Percentiles rank a stretch among this genome's conserved stretches.
Evolutionary conservation across 1,284 basidiomycete genomes (phyloP).

Genomic region (Agroathelia rolfsii): DNA sequence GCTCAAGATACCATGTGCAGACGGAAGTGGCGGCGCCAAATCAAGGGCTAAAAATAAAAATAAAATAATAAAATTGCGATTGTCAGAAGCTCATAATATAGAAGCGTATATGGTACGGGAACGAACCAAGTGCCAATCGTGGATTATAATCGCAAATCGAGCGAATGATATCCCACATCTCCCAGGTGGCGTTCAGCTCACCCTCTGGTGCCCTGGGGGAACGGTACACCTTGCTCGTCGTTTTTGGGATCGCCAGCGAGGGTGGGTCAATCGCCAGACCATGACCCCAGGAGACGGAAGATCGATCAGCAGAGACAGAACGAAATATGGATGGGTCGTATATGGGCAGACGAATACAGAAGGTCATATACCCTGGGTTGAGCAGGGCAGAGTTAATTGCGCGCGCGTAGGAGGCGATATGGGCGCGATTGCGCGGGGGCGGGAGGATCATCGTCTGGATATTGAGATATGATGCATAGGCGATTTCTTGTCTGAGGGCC

Average conservation of each 20-base stretch:
- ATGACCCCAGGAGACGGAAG: not conserved
- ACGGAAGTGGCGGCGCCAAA: conserved; percentile 78
- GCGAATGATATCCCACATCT: conserved; percentile 95
- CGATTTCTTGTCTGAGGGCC: conserved; percentile 90
- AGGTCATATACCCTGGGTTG: conserved; percentile 58
- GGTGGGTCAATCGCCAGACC: not conserved
- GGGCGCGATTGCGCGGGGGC: conserved; percentile 77
- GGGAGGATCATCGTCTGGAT: conserved; percentile 82
- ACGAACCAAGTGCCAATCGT: conserved; percentile 72
- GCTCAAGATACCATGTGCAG: conserved; percentile 57
- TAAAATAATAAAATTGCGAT: too few species aligned
- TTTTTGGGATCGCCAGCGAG: too few species aligned
- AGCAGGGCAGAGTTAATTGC: conserved; percentile 74
- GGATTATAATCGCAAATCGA: conserved; percentile 82
- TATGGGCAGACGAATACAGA: conserved; percentile 79
- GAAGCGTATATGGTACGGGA: conserved; percentile 4
- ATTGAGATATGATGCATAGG: conserved; percentile 89
- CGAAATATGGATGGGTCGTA: conserved; percentile 63
- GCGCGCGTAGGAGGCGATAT: conserved; percentile 88
- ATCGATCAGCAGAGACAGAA: conserved; percentile 16
- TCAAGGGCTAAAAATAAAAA: conserved; percentile 72
- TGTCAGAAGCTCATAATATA: conserved; percentile 11
- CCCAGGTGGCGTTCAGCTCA: conserved; percentile 84
- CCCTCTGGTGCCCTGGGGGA: conserved; percentile 30
- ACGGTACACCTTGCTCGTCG: conserved; percentile 16